Percentiles rank a stretch among this genome's conserved stretches.
Evolutionary conservation across 129 eudicot genomes (phyloP).

Genomic region (Gnaphalium uliginosum): DNA sequence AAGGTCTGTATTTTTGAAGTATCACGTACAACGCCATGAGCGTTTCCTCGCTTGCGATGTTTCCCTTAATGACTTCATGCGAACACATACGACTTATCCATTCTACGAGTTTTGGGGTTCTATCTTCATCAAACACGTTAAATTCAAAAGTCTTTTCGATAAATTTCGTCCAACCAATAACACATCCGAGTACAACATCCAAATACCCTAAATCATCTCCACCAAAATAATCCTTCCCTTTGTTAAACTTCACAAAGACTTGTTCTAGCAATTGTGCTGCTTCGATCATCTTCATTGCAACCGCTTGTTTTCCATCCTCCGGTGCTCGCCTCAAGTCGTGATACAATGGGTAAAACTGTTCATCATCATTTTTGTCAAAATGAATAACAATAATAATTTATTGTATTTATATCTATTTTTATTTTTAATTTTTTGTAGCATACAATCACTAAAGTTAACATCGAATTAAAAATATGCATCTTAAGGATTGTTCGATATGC

Average conservation of each 20-base stretch:
- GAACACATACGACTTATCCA: slow-evolving; percentile 30
- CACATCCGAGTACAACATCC: slow-evolving; percentile 29
- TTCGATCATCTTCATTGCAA: neutral
- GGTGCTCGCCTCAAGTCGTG: slow-evolving; percentile 7
- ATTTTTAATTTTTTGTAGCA: neutral
- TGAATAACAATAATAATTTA: neutral
- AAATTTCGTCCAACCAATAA: slow-evolving; percentile 16
- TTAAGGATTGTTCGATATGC: too few species aligned
- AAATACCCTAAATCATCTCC: slow-evolving; percentile 28
- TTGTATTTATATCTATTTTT: neutral
- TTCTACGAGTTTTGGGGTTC: slow-evolving; percentile 28
- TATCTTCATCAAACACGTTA: slow-evolving; percentile 30
- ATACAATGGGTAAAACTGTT: slow-evolving; percentile 16
- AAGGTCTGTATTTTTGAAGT: slow-evolving; percentile 19
- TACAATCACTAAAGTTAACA: neutral
- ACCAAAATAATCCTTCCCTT: slow-evolving; percentile 33
- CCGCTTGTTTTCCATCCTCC: slow-evolving; percentile 23
- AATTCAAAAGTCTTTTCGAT: neutral
- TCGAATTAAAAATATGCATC: too few species aligned
- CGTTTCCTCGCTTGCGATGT: neutral
- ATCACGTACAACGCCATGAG: slow-evolving; percentile 8
- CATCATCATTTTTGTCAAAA: neutral
- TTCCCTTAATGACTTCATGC: slow-evolving; percentile 14
- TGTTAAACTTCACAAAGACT: slow-evolving; percentile 18
- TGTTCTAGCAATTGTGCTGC: slow-evolving; percentile 17